Percentiles rank a stretch among this genome's conserved stretches.
Conservation (phyloP, 306 rosid species). For the Malus asiatica region DNA sequence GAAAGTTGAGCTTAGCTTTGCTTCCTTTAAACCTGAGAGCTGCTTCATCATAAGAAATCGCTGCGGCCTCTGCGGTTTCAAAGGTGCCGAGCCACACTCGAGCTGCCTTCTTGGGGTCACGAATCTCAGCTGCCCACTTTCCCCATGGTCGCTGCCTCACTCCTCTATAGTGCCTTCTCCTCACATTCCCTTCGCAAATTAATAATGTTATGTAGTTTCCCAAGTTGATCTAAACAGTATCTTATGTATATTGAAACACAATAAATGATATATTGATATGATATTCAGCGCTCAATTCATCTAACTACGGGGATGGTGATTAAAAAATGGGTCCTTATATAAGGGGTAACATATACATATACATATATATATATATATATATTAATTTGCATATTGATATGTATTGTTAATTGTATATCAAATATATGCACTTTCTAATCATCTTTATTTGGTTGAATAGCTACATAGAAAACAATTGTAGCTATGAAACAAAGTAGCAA, state of each 20-base stretch:
- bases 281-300: neutral
- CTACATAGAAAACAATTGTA: neutral
- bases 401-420: no score
- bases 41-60: constrained; percentile 70
- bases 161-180: constrained; percentile 70
- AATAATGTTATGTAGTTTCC: neutral
- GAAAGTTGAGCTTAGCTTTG: constrained; percentile 79
- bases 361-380: no score
- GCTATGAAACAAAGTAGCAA: neutral
- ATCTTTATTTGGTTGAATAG: neutral
- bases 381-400: no score
- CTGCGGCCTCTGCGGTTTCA: constrained; percentile 71
- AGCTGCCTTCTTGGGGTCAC: constrained; percentile 71
- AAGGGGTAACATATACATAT: no score
- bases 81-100: constrained; percentile 84
- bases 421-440: neutral
- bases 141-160: constrained; percentile 91
- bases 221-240: neutral
- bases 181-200: constrained; percentile 23
- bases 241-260: neutral
- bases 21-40: constrained; percentile 79
- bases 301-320: neutral
- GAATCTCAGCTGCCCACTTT: constrained; percentile 72
- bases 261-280: neutral
- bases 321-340: neutral